phyloP scores from a whole-genome alignment of 371 early-diverging fungal genomes.

The Mucor lusitanicus region DNA sequence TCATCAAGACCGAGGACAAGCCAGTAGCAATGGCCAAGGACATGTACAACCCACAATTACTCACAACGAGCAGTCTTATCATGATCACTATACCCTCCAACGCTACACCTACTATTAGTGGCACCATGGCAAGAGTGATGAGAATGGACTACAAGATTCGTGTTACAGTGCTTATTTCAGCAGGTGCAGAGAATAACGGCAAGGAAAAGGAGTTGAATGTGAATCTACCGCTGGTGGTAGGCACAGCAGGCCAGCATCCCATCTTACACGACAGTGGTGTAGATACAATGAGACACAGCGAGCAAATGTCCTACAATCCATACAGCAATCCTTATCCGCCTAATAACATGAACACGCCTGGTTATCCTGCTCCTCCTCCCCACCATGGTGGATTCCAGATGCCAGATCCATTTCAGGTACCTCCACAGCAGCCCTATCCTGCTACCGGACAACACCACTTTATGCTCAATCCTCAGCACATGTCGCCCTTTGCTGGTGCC shows the following conservation, averaged over 20 bases:
- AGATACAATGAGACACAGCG: background rate
- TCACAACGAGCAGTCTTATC: background rate
- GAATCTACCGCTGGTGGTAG: constrained; percentile 8
- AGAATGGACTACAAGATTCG: constrained; percentile 15
- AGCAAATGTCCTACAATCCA: background rate
- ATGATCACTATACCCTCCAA: constrained; percentile 4
- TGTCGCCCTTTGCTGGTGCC: background rate
- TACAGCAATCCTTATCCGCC: background rate
- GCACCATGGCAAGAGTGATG: constrained; percentile 7
- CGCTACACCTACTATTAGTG: constrained; percentile 8
- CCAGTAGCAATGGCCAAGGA: background rate
- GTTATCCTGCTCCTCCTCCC: too few species aligned
- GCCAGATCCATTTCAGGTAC: background rate
- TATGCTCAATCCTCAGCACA: background rate
- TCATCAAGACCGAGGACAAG: background rate
- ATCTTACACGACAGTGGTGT: background rate
- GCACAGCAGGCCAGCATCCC: constrained; percentile 3
- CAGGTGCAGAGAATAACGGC: background rate
- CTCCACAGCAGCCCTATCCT: background rate
- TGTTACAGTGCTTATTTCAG: constrained; percentile 1
- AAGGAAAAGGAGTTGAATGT: constrained; percentile 6
- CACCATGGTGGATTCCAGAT: constrained; percentile 14
- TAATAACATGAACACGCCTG: background rate
- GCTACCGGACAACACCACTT: background rate
- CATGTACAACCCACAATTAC: background rate